A percentile compares a stretch with the other conserved stretches of the same genome.
These are phyloP conservation scores for Andrographis paniculata DNA, from an alignment of 305 asterid species.

Conservation along the genomic window DNA sequence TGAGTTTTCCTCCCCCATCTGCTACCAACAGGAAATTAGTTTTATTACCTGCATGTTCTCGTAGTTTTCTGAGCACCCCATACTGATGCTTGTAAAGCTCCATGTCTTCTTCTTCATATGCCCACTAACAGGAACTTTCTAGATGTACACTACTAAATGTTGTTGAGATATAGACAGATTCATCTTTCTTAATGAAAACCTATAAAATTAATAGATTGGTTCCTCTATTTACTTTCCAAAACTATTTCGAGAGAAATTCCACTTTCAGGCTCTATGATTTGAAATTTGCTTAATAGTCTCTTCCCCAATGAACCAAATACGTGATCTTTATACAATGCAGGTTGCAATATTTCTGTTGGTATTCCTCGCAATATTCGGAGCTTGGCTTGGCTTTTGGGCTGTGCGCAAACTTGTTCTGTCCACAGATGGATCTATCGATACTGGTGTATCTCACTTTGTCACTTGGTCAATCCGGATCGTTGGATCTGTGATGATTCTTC, in stretches of 20 bases:
- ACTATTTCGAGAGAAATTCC: too few relatives aligned
- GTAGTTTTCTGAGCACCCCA: too few relatives aligned
- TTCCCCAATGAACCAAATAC: slow-evolving; percentile 6
- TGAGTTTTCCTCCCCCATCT: slow-evolving; percentile 6
- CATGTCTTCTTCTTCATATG: too few relatives aligned
- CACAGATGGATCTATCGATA: slow-evolving; percentile 73
- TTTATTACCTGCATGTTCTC: slow-evolving; percentile 1
- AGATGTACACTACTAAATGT: too few relatives aligned
- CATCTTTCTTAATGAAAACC: too few relatives aligned
- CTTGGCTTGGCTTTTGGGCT: slow-evolving; percentile 92
- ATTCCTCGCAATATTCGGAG: slow-evolving; percentile 67
- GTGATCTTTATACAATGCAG: slow-evolving; percentile 34
- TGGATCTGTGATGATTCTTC: slow-evolving; percentile 73
- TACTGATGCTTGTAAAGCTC: too few relatives aligned
- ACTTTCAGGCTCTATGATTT: too few relatives aligned
- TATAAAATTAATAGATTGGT: too few relatives aligned
- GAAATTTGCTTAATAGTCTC: too few relatives aligned
- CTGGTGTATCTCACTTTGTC: slow-evolving; percentile 60
- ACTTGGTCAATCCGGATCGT: slow-evolving; percentile 74
- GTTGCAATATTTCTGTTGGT: slow-evolving; percentile 50
- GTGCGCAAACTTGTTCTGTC: slow-evolving; percentile 81
- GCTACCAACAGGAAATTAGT: slow-evolving; percentile 8
- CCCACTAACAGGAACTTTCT: too few relatives aligned
- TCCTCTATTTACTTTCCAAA: too few relatives aligned
- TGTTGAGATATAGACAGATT: too few relatives aligned